Evolutionary conservation across 1,284 basidiomycete species (phyloP), one percentile per base, ranked within the genome.

Genomic region (Marasmius tenuissimus): DNA sequence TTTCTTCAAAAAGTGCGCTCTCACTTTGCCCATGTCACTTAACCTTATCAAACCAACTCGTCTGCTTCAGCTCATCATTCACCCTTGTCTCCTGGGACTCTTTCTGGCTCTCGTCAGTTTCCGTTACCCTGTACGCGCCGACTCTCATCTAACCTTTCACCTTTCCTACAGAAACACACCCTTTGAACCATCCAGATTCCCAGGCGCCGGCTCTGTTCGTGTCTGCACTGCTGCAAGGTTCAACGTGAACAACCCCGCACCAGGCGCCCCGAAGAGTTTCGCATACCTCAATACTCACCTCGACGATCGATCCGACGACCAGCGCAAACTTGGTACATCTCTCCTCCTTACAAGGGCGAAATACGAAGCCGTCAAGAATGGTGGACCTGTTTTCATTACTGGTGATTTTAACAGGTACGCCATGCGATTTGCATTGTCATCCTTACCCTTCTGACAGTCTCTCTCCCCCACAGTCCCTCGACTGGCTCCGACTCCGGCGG

Each of bases 351-450:
- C 74, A 37, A 78, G 85, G 7, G 83, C 82, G 1, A 73, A 76
- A 33, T 83, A 76, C 65, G 84, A 85, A 67, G 81, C 81, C 0
- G 69, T 70, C 38, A 74, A 66, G 12, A 77, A 77, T 5, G 63
- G 64, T 12, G 69, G 69, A 2, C 78, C 82, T 0, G 80, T 85
- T 1, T 66, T 86, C 62, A 69, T 85, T 62, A 77, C 78, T 1
- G 85, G 84, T 0, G 85, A 86, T 70, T 84, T 86, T 67, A 86
- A 86, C 66, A 84, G 78, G 77, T 75, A 61, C 11, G 39, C 54
- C 5, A 8, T 14, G 42, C 3, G 22, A 10, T 60, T 11, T 20
- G 18, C 35, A 22, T 35, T n/a, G 18, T 38, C 7, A 47, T n/a
- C 18, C 20, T 38, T 45, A 14, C n/a, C 18, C n/a, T 55, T 27